Percentiles rank a stretch among this genome's conserved stretches.
phyloP scores from a whole-genome alignment of 2,329 filamentous ascomycete genomes.

The Ceratocystis variospora region DNA sequence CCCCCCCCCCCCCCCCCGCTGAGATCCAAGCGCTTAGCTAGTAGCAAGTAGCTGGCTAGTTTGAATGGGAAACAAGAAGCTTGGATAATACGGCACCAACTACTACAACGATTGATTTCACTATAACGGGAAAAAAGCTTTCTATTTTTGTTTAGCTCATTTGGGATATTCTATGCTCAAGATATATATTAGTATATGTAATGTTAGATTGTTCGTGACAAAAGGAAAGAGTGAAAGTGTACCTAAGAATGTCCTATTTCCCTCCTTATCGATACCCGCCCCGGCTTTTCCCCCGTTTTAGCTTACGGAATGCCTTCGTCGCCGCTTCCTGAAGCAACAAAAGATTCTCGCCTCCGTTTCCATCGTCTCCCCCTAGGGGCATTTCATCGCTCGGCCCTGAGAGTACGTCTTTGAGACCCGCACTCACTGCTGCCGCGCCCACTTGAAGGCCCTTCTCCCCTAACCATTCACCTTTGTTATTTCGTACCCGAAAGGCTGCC shows the following conservation, averaged over 20 bases:
- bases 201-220: too few relatives aligned
- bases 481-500: slow-evolving; percentile 34
- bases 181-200: too few relatives aligned
- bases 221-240: neutral
- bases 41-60: too few relatives aligned
- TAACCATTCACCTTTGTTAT: slow-evolving; percentile 34
- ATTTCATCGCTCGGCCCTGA: slow-evolving; percentile 6
- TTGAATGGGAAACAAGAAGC: too few relatives aligned
- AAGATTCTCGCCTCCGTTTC: slow-evolving; percentile 13
- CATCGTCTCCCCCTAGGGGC: slow-evolving; percentile 8
- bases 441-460: slow-evolving; percentile 37
- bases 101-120: too few relatives aligned
- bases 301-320: slow-evolving; percentile 14
- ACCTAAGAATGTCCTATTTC: neutral
- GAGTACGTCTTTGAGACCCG: slow-evolving; percentile 36
- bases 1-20: too few relatives aligned
- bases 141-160: too few relatives aligned
- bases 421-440: slow-evolving; percentile 36
- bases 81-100: too few relatives aligned
- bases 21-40: too few relatives aligned
- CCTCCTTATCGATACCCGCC: neutral
- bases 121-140: too few relatives aligned
- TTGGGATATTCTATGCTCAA: too few relatives aligned
- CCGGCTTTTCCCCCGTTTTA: slow-evolving; percentile 1
- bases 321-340: slow-evolving; percentile 17